These are phyloP conservation scores for Eugenia klotzschiana DNA, from an alignment of 441 rosid genomes.

Conservation along the genomic window DNA sequence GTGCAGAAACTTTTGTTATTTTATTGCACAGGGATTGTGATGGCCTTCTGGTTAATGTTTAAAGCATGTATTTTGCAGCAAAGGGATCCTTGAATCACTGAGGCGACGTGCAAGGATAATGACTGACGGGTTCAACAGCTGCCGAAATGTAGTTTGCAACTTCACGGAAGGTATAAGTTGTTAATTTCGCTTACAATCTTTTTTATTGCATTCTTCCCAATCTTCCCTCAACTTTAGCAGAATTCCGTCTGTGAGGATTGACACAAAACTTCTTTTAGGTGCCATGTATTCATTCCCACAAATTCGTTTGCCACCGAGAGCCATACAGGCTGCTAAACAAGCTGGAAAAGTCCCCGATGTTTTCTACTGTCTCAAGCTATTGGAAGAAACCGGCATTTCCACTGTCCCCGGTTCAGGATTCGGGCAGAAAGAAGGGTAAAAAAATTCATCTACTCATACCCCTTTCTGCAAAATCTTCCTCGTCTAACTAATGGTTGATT, in stretches of 20 bases:
- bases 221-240: neutral
- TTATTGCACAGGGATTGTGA: neutral
- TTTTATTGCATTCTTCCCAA: neutral
- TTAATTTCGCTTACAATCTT: neutral
- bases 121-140: slow-evolving; percentile 98
- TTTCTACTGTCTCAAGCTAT: slow-evolving; percentile 84
- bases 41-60: neutral
- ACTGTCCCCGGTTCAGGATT: slow-evolving; percentile 99
- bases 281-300: slow-evolving; percentile 99
- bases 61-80: slow-evolving; percentile 22
- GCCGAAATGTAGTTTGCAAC: slow-evolving; percentile 86
- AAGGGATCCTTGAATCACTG: slow-evolving; percentile 80
- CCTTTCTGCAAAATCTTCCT: neutral
- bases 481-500: neutral
- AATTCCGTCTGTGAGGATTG: neutral
- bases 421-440: slow-evolving; percentile 96
- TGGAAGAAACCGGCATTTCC: slow-evolving; percentile 97
- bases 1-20: neutral
- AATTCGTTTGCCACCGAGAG: slow-evolving; percentile 68
- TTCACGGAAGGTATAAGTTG: slow-evolving; percentile 72
- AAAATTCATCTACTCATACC: neutral
- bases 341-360: slow-evolving; percentile 92
- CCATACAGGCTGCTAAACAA: slow-evolving; percentile 73
- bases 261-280: slow-evolving; percentile 26
- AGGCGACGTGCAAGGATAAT: slow-evolving; percentile 81